Evolutionary conservation across 2,329 filamentous ascomycete species (phyloP).

Genomic region (Phoma herbarum): DNA sequence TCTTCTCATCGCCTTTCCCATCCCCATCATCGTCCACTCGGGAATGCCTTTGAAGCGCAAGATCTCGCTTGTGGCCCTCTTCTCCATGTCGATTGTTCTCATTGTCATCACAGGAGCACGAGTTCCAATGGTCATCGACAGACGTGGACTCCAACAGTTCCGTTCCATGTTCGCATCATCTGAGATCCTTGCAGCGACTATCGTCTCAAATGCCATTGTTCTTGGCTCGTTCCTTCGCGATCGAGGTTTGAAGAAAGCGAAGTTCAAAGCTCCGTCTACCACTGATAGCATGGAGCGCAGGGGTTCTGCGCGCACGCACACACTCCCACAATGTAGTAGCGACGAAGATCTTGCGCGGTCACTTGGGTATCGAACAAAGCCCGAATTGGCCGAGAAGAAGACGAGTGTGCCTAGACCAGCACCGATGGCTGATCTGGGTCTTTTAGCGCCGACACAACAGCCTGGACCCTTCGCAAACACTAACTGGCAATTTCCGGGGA

Average conservation of each 20-base stretch:
- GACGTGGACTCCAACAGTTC: conserved; percentile 79
- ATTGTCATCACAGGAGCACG: conserved; percentile 83
- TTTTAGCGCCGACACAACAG: conserved; percentile 35
- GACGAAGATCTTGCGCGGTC: conserved; percentile 89
- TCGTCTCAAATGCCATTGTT: conserved; percentile 86
- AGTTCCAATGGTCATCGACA: conserved; percentile 77
- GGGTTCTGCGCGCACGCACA: conserved; percentile 67
- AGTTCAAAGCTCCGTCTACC: conserved; percentile 70
- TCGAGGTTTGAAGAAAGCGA: conserved; percentile 84
- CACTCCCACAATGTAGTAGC: conserved; percentile 80
- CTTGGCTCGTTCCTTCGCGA: conserved; percentile 93
- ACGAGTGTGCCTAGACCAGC: conserved; percentile 54
- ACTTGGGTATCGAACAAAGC: conserved; percentile 73
- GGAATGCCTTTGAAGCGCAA: conserved; percentile 81
- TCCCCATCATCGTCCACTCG: conserved; percentile 84
- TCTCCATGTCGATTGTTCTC: conserved; percentile 82
- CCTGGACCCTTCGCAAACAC: conserved; percentile 38
- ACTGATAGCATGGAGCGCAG: conserved; percentile 64
- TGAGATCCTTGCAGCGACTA: conserved; percentile 87
- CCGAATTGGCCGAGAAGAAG: conserved; percentile 58
- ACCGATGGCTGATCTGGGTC: conserved; percentile 41
- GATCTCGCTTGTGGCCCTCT: conserved; percentile 78
- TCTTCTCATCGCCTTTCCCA: conserved; percentile 85
- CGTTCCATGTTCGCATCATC: conserved; percentile 89
- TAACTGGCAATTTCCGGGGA: conserved; percentile 48